phyloP scores from a whole-genome alignment of 1,139 yeast genomes.

The Diutina siamensis region DNA sequence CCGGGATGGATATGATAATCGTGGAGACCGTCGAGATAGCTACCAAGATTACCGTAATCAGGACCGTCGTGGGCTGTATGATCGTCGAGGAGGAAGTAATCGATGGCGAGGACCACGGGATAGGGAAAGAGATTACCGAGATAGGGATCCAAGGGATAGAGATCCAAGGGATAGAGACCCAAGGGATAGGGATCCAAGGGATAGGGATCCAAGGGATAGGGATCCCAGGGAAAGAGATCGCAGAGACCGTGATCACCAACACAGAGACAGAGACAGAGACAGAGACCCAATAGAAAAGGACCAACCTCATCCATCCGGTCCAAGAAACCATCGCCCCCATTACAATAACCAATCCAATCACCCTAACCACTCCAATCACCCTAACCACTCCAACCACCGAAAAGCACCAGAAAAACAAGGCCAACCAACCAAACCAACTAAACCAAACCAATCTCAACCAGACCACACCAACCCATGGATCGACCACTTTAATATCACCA shows the following conservation, averaged over 20 bases:
- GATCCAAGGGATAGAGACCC: not conserved
- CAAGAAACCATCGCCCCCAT: no score
- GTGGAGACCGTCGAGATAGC: not conserved
- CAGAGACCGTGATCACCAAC: conserved; percentile 4
- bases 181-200: not conserved
- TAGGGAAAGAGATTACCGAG: no score
- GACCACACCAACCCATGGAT: not conserved
- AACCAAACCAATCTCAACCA: not conserved
- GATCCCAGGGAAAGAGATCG: not conserved
- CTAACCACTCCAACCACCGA: not conserved
- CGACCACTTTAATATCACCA: not conserved
- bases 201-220: not conserved
- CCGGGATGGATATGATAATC: not conserved
- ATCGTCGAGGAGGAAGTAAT: not conserved
- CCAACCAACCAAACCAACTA: not conserved
- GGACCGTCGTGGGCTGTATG: not conserved
- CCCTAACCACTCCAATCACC: not conserved
- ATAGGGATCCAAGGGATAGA: not conserved
- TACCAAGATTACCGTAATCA: not conserved
- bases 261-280: no score
- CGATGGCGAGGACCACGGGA: no score
- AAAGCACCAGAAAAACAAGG: not conserved
- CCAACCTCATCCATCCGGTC: no score
- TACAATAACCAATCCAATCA: not conserved
- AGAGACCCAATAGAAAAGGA: no score